Percentiles rank a stretch among this genome's conserved stretches.
Conservation (phyloP, 2,329 filamentous ascomycete species). For the Claviceps sp. region DNA sequence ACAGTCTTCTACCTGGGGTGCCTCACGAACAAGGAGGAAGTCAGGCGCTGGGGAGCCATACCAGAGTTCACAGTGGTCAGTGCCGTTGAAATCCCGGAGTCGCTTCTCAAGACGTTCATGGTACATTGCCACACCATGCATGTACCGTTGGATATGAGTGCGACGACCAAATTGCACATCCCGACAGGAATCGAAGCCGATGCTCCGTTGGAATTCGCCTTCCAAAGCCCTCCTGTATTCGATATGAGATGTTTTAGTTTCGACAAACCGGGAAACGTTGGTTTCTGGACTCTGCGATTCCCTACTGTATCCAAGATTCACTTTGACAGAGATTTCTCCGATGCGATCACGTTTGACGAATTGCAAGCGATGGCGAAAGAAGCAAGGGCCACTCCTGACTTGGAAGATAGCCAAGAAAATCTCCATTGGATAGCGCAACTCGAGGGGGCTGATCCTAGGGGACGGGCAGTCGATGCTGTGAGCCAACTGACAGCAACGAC, state of each 20-base stretch:
- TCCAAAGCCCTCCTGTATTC: constrained; percentile 60
- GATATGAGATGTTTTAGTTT: constrained; percentile 73
- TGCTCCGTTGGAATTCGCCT: constrained; percentile 37
- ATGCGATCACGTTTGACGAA: constrained; percentile 55
- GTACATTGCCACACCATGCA: constrained; percentile 30
- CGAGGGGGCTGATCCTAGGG: constrained; percentile 38
- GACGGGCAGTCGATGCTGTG: constrained; percentile 25
- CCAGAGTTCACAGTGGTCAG: constrained; percentile 57
- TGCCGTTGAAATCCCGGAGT: constrained; percentile 40
- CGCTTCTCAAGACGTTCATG: constrained; percentile 37
- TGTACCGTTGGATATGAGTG: constrained; percentile 25
- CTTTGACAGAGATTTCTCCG: constrained; percentile 55
- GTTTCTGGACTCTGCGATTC: constrained; percentile 65
- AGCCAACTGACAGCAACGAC: constrained; percentile 32
- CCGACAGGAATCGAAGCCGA: constrained; percentile 29
- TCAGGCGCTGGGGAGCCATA: constrained; percentile 32
- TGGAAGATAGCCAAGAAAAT: constrained; percentile 47
- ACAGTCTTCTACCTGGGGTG: constrained; percentile 75
- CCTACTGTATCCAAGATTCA: constrained; percentile 66
- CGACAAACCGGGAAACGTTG: constrained; percentile 54
- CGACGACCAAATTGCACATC: constrained; percentile 30
- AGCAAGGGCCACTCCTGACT: constrained; percentile 33
- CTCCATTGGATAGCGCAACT: constrained; percentile 46
- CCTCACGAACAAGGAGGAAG: constrained; percentile 51
- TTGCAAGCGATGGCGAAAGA: constrained; percentile 52